Evolutionary conservation across 495 filamentous ascomycete species (phyloP).

Genomic region (Neurospora sp.): DNA sequence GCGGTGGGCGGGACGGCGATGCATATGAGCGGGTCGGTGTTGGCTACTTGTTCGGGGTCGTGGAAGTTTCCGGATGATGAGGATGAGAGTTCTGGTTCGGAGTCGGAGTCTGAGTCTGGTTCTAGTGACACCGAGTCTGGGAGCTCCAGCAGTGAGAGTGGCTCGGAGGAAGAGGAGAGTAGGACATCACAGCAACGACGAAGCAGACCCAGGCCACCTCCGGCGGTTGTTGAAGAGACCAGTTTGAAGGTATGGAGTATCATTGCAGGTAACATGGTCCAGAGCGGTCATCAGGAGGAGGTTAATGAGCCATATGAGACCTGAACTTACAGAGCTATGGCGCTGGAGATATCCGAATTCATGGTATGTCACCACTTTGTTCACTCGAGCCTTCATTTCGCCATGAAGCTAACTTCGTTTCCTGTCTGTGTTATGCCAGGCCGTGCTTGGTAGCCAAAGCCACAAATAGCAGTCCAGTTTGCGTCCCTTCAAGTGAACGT

Average conservation of each 20-base stretch:
- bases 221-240: conserved; percentile 38
- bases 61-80: conserved; percentile 27
- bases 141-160: conserved; percentile 5
- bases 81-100: conserved; percentile 1
- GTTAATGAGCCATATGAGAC: background rate
- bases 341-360: background rate
- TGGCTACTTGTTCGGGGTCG: conserved; percentile 66
- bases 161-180: background rate
- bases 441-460: background rate
- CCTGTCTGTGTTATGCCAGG: background rate
- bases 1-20: conserved; percentile 53
- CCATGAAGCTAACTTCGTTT: background rate
- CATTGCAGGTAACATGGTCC: background rate
- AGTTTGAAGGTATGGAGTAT: conserved; percentile 58
- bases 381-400: background rate
- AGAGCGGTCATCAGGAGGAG: background rate
- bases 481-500: background rate
- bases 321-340: background rate
- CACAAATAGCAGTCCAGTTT: background rate
- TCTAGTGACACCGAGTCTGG: conserved; percentile 4
- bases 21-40: conserved; percentile 56
- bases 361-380: background rate
- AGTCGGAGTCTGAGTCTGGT: background rate
- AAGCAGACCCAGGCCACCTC: background rate
- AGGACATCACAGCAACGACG: conserved; percentile 3